Evolutionary conservation across 495 filamentous ascomycete genomes (phyloP).

Genomic region (Thermothielavioides terrestris): DNA sequence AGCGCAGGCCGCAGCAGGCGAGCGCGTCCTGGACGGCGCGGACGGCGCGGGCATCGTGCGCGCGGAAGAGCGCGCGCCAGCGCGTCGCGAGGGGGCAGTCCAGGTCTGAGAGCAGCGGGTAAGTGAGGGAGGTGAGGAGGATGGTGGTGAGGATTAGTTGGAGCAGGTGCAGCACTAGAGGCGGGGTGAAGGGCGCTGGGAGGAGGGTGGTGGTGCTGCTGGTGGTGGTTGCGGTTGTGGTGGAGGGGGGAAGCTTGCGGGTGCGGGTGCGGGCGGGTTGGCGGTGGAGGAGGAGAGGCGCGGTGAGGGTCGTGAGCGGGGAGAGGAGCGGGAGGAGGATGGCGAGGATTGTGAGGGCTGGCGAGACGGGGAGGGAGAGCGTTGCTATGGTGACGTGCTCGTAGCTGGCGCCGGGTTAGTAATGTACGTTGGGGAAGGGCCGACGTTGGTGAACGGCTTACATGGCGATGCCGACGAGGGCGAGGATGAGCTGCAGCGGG

Average conservation of each 20-base stretch:
- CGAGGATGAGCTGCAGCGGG: slow-evolving; percentile 12
- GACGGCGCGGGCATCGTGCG: slow-evolving; percentile 44
- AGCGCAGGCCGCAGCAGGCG: slow-evolving; percentile 55
- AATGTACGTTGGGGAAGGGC: neutral
- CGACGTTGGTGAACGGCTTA: slow-evolving; percentile 4
- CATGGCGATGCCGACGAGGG: slow-evolving; percentile 25
- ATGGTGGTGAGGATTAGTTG: slow-evolving; percentile 42
- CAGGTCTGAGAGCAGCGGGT: too few relatives aligned
- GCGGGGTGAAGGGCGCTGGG: slow-evolving; percentile 25
- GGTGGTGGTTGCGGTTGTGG: neutral
- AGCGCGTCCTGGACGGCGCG: slow-evolving; percentile 54
- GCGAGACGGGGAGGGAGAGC: slow-evolving; percentile 45
- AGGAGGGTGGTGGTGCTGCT: neutral
- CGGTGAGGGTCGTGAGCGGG: slow-evolving; percentile 27
- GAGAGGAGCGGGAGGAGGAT: slow-evolving; percentile 46
- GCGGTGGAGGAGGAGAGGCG: slow-evolving; percentile 16
- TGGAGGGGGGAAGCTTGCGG: neutral
- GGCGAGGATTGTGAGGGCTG: slow-evolving; percentile 38
- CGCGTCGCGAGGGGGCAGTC: slow-evolving; percentile 37
- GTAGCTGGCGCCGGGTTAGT: slow-evolving; percentile 31
- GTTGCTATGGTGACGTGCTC: slow-evolving; percentile 37
- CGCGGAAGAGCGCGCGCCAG: slow-evolving; percentile 45
- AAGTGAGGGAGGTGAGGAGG: slow-evolving; percentile 18
- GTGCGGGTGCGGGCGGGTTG: neutral
- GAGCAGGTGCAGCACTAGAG: slow-evolving; percentile 30